Evolutionary conservation across 1,139 yeast species (phyloP), one percentile per base, ranked within the genome.

Genomic region (Oligophagozyma castellii): DNA sequence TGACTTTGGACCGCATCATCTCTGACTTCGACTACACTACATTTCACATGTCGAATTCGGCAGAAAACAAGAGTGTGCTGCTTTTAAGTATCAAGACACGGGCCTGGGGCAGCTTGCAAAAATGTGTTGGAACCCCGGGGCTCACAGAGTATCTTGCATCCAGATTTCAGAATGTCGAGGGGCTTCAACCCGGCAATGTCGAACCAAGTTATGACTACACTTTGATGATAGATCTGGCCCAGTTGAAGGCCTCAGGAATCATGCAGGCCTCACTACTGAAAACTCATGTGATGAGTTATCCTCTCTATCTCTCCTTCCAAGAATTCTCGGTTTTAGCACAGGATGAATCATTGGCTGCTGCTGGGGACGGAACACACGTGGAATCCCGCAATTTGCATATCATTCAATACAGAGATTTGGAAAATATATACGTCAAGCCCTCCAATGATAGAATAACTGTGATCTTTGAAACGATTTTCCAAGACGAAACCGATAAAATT

Each of bases 1-100:
- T 72, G 37, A 64, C 78, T n/a, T 66, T 89, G 44, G 95, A 89
- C 56, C 72, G 95, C 53, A 72, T 89, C 40, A 72, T 89, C 39
- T 76, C 94, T 21, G 99, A 89, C 59, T 89, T 89, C 48, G 98
- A 89, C 56, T 84, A 84, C 59, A 93, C 95, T 34, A 80, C 93
- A 18, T 84, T 79, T 58, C 96, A 86, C 56, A 64, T 92, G 39
- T 77, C 93, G 28, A 86, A 94, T 24, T 74, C 86, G 10, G 36
- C 39, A 8, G 40, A 38, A 4, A 39, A 46, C 25, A 45, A 41
- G 28, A 22, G 39, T 10, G 21, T 34, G 10, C 27, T 53, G 24
- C 31, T 33, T 14, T 28, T 53, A 30, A 48, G 55, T 29, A 39
- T 52, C 29, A 42, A 83, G 70, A 49, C 65, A 63, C 46, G 79